phyloP scores from a whole-genome alignment of 2,329 filamentous ascomycete species.

The Cercospora sp. region DNA sequence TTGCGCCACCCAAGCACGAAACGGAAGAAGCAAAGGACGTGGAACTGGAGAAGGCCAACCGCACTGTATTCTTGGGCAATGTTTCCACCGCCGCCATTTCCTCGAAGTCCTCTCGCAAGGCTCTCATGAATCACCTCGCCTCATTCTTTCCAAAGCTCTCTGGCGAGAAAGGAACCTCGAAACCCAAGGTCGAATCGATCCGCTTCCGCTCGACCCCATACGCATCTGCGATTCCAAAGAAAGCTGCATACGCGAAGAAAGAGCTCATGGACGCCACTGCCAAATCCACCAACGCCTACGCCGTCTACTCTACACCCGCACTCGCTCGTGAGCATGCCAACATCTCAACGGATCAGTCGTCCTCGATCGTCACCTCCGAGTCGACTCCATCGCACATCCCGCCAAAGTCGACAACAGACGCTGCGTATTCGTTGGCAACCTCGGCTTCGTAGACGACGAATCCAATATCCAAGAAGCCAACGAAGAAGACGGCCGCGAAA shows the following conservation, averaged over 20 bases:
- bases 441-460: slow-evolving; percentile 95
- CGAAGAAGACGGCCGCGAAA: slow-evolving; percentile 61
- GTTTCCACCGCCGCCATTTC: slow-evolving; percentile 81
- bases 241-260: slow-evolving; percentile 90
- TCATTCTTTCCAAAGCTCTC: slow-evolving; percentile 65
- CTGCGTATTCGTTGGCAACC: slow-evolving; percentile 94
- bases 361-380: slow-evolving; percentile 83
- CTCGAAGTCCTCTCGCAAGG: slow-evolving; percentile 78
- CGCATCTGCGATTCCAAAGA: slow-evolving; percentile 78
- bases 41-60: slow-evolving; percentile 79
- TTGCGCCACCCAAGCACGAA: slow-evolving; percentile 61
- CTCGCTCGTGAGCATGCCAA: slow-evolving; percentile 73
- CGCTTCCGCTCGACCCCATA: slow-evolving; percentile 94
- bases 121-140: slow-evolving; percentile 72
- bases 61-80: slow-evolving; percentile 92
- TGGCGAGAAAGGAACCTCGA: slow-evolving; percentile 47
- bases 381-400: slow-evolving; percentile 88
- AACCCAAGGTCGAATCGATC: slow-evolving; percentile 81
- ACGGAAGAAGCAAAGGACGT: slow-evolving; percentile 45
- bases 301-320: slow-evolving; percentile 74
- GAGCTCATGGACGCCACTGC: slow-evolving; percentile 89
- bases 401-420: slow-evolving; percentile 78
- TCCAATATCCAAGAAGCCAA: slow-evolving; percentile 63
- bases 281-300: slow-evolving; percentile 91
- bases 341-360: slow-evolving; percentile 81